Evolutionary conservation across 495 filamentous ascomycete species (phyloP).

Genomic region (Hapsidospora chrysogenum): DNA sequence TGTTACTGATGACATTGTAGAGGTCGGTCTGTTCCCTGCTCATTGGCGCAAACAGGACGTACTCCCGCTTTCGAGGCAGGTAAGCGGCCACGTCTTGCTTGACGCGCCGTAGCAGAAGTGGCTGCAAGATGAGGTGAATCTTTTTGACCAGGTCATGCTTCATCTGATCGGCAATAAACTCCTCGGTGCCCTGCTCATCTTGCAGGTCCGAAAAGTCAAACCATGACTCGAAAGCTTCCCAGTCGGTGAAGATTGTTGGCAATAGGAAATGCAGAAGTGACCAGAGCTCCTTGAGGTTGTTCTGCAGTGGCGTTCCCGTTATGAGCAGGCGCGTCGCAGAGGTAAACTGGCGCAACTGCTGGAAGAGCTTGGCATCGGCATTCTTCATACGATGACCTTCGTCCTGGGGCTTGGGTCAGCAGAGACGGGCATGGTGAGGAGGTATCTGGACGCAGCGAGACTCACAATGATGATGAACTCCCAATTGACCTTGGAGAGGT

Average conservation of each 20-base stretch:
- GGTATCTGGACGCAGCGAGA: conserved; percentile 3
- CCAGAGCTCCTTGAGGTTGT: conserved; percentile 91
- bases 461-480: conserved; percentile 88
- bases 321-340: conserved; percentile 85
- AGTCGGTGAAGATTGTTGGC: conserved; percentile 78
- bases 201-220: conserved; percentile 88
- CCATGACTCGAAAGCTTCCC: conserved; percentile 81
- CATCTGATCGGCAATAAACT: conserved; percentile 58
- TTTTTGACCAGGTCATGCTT: conserved; percentile 74
- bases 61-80: conserved; percentile 91
- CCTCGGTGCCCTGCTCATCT: conserved; percentile 50
- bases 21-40: conserved; percentile 77
- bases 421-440: not conserved
- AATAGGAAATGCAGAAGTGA: conserved; percentile 87
- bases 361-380: conserved; percentile 80
- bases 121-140: conserved; percentile 83
- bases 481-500: conserved; percentile 70
- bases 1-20: conserved; percentile 70
- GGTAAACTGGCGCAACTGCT: conserved; percentile 68
- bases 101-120: conserved; percentile 71
- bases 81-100: conserved; percentile 85
- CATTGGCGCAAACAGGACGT: conserved; percentile 82
- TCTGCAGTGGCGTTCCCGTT: conserved; percentile 89
- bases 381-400: conserved; percentile 98
- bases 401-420: conserved; percentile 33